Conservation (phyloP, 495 filamentous ascomycete species). For the Poronia punctata region DNA sequence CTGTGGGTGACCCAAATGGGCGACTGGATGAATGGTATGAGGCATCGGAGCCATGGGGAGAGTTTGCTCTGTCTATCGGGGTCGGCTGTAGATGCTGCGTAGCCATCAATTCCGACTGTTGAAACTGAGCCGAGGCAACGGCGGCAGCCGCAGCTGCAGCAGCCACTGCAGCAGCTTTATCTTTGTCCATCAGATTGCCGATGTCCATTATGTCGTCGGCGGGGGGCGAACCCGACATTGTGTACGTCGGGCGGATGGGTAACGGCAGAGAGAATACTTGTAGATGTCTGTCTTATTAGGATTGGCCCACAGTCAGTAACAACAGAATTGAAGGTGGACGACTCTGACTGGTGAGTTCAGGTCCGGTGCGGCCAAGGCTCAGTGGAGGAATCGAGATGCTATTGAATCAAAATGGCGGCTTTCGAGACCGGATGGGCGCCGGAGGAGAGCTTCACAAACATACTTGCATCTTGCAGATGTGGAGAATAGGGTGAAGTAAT, state of each 20-base stretch:
- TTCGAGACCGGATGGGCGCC: too few relatives aligned
- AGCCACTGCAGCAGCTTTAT: conserved; percentile 49
- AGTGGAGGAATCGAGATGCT: too few relatives aligned
- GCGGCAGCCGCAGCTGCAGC: conserved; percentile 40
- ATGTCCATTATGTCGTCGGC: conserved; percentile 53
- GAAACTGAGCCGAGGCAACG: conserved; percentile 46
- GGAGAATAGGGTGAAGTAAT: too few relatives aligned
- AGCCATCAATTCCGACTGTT: conserved; percentile 50
- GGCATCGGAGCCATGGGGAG: conserved; percentile 64
- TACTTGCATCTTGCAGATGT: too few relatives aligned
- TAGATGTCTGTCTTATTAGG: neutral
- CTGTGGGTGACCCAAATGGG: conserved; percentile 22
- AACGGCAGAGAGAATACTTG: neutral
- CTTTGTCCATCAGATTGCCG: conserved; percentile 61
- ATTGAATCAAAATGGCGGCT: too few relatives aligned
- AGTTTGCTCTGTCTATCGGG: conserved; percentile 60
- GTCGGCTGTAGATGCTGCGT: conserved; percentile 49
- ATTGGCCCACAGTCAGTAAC: neutral
- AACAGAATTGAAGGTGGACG: neutral
- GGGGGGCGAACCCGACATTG: conserved; percentile 25
- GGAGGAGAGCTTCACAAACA: too few relatives aligned
- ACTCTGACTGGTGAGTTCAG: too few relatives aligned
- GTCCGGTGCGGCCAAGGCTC: too few relatives aligned
- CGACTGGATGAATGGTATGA: conserved; percentile 48
- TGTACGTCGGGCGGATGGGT: neutral